Percentiles rank a stretch among this genome's conserved stretches.
Conservation (phyloP, 2,329 filamentous ascomycete species). For the Drechslerella coelobrocha region DNA sequence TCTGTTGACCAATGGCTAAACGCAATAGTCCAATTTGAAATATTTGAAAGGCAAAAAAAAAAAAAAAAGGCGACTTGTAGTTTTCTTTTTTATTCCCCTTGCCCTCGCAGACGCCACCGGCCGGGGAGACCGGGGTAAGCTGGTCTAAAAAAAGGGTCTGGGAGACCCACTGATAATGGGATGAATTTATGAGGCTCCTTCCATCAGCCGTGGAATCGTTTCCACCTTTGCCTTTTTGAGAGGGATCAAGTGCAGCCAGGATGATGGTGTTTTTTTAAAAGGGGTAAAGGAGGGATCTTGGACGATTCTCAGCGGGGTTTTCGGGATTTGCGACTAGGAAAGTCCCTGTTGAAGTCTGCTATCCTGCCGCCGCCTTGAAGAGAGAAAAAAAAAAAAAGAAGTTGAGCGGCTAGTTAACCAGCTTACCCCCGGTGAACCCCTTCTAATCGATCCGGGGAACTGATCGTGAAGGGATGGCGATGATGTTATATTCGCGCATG, state of each 20-base stretch:
- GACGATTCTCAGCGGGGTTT: background rate
- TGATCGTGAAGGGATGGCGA: too few relatives aligned
- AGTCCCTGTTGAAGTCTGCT: background rate
- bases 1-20: too few relatives aligned
- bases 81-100: too few relatives aligned
- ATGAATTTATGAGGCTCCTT: background rate
- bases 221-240: too few relatives aligned
- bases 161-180: background rate
- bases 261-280: background rate
- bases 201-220: too few relatives aligned
- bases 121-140: background rate
- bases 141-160: conserved; percentile 1
- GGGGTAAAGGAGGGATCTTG: too few relatives aligned
- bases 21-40: too few relatives aligned
- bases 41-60: too few relatives aligned
- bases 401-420: background rate
- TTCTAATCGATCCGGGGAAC: too few relatives aligned
- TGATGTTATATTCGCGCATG: too few relatives aligned
- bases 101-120: conserved; percentile 2
- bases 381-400: background rate
- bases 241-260: background rate
- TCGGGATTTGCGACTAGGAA: background rate
- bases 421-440: too few relatives aligned
- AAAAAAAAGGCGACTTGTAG: too few relatives aligned
- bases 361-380: background rate